phyloP scores from a whole-genome alignment of 225 moss, liverwort and hornwort genomes.

The Antitrichia curtipendula region DNA sequence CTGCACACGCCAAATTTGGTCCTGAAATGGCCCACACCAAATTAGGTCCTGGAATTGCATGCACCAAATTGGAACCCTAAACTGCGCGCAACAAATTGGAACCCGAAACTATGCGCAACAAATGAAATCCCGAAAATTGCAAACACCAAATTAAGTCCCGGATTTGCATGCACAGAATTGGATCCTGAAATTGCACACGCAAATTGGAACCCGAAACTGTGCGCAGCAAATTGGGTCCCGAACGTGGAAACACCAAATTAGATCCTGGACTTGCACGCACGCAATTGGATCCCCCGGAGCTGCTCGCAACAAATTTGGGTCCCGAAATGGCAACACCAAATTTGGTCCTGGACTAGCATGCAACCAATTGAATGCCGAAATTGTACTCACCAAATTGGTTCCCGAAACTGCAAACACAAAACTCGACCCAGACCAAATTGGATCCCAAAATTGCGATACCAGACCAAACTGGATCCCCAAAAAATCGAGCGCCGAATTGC shows the following conservation, averaged over 20 bases:
- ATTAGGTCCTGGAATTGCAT: background rate
- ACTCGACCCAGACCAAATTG: background rate
- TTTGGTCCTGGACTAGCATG: too few species aligned
- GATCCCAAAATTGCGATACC: background rate
- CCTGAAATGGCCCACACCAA: background rate
- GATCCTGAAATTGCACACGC: background rate
- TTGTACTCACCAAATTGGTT: background rate
- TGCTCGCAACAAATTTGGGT: background rate
- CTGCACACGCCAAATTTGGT: background rate
- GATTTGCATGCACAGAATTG: too few species aligned
- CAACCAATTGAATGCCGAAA: background rate
- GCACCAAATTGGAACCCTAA: background rate
- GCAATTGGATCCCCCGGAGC: background rate
- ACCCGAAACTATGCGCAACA: background rate
- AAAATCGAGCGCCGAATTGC: background rate
- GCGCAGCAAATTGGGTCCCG: background rate
- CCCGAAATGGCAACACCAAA: background rate
- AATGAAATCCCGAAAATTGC: background rate
- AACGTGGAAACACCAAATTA: background rate
- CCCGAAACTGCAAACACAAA: background rate
- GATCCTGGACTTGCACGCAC: background rate
- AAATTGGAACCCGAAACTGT: background rate
- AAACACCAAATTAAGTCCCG: background rate
- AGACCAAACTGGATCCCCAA: background rate
- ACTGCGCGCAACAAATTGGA: background rate